A percentile compares a stretch with the other conserved stretches of the same genome.
phyloP scores from a whole-genome alignment of 495 filamentous ascomycete genomes.

The Aspergillus hancockii region DNA sequence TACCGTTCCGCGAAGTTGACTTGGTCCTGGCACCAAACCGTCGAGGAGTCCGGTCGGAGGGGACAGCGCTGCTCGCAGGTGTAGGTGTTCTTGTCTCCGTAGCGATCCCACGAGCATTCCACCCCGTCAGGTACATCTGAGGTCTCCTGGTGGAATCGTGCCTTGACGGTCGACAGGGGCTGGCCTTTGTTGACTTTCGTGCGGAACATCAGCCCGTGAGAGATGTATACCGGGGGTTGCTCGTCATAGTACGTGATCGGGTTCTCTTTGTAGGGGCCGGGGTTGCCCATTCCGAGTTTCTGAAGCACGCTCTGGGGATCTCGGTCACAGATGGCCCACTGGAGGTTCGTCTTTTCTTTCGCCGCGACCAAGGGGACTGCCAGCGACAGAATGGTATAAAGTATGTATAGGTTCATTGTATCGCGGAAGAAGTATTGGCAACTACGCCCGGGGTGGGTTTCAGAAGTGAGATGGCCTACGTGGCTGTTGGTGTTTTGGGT shows the following conservation, averaged over 20 bases:
- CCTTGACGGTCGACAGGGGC: slow-evolving; percentile 2
- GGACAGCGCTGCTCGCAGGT: slow-evolving; percentile 12
- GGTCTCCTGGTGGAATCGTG: neutral
- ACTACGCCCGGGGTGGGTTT: too few species aligned
- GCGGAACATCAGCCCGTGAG: slow-evolving; percentile 11
- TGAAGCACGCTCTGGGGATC: slow-evolving; percentile 6
- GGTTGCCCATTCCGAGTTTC: neutral
- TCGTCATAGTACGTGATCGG: slow-evolving; percentile 13
- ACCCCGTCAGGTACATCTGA: slow-evolving; percentile 1
- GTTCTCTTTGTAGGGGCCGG: slow-evolving; percentile 2
- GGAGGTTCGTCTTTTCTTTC: slow-evolving; percentile 8
- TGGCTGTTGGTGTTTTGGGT: too few species aligned
- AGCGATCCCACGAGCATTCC: slow-evolving; percentile 8
- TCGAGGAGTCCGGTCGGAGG: neutral
- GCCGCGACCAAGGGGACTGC: neutral
- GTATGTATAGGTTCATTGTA: too few species aligned
- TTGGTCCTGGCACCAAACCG: slow-evolving; percentile 6
- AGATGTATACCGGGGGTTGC: slow-evolving; percentile 2
- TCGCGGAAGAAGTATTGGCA: too few species aligned
- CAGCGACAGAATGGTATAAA: neutral
- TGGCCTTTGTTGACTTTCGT: slow-evolving; percentile 3
- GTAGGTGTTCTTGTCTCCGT: slow-evolving; percentile 2
- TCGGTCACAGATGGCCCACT: slow-evolving; percentile 11
- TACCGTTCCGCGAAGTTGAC: slow-evolving; percentile 1
- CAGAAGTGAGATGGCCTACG: too few species aligned